Conservation (phyloP, 2,329 filamentous ascomycete genomes). For the Calonectria honghensis region DNA sequence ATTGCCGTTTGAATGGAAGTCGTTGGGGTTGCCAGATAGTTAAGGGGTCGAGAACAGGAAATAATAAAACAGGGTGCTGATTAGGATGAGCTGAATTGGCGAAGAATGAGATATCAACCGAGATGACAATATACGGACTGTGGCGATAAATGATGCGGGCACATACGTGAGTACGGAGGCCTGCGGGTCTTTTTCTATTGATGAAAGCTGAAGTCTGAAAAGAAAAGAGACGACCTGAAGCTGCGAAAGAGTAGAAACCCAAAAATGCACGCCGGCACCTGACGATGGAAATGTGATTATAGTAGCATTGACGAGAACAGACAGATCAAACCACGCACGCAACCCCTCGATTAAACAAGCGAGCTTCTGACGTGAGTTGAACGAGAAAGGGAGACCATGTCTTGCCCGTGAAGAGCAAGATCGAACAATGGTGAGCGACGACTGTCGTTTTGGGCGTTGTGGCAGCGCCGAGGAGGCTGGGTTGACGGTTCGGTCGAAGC, state of each 20-base stretch:
- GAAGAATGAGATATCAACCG: conserved; percentile 39
- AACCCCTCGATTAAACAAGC: conserved; percentile 44
- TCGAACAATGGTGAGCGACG: conserved; percentile 41
- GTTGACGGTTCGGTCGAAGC: conserved; percentile 45
- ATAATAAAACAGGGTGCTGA: conserved; percentile 38
- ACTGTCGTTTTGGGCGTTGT: conserved; percentile 47
- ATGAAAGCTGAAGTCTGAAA: conserved; percentile 36
- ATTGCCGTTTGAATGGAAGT: not conserved
- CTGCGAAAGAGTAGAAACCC: conserved; percentile 41
- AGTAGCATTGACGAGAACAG: conserved; percentile 43
- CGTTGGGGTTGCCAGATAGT: conserved; percentile 6
- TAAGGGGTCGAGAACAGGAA: conserved; percentile 4
- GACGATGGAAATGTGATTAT: conserved; percentile 43
- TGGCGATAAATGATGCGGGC: conserved; percentile 40
- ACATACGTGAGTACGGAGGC: conserved; percentile 48
- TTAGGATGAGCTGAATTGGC: conserved; percentile 37
- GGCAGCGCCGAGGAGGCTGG: conserved; percentile 50
- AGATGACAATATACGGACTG: conserved; percentile 40
- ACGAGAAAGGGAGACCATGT: conserved; percentile 43
- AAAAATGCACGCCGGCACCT: conserved; percentile 45
- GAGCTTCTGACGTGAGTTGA: conserved; percentile 40
- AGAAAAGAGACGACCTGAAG: conserved; percentile 43
- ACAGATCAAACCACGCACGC: conserved; percentile 43
- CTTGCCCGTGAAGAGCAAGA: conserved; percentile 44
- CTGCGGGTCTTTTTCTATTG: conserved; percentile 42